These are phyloP conservation scores for Arabidopsis arenosa DNA, from an alignment of 345 rosid genomes.

Conservation along the genomic window DNA sequence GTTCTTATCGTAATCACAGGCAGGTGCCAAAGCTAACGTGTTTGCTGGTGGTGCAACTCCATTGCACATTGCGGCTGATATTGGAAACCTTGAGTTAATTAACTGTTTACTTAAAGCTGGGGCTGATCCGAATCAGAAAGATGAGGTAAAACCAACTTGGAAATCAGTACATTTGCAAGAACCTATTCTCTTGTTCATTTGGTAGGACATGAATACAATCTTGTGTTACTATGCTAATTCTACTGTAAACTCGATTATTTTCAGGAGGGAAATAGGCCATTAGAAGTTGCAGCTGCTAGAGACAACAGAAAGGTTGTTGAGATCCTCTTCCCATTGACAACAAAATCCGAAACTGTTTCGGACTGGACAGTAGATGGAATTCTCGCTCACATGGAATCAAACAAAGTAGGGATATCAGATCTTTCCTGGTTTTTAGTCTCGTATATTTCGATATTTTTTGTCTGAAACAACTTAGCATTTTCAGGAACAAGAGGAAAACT, in stretches of 20 bases:
- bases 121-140: conserved; percentile 75
- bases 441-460: not conserved
- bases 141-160: conserved; percentile 58
- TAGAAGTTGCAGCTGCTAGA: conserved; percentile 85
- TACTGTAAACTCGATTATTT: conserved; percentile 4
- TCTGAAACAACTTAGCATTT: conserved; percentile 24
- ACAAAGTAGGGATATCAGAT: conserved; percentile 53
- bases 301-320: conserved; percentile 70
- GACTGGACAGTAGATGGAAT: conserved; percentile 87
- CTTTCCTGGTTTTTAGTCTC: conserved; percentile 3
- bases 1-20: conserved; percentile 54
- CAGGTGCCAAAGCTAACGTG: conserved; percentile 78
- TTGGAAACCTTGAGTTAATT: conserved; percentile 67
- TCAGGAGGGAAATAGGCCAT: conserved; percentile 85
- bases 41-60: conserved; percentile 92
- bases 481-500: conserved; percentile 58
- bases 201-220: not conserved
- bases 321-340: conserved; percentile 71
- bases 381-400: conserved; percentile 60
- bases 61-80: conserved; percentile 89
- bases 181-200: not conserved
- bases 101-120: conserved; percentile 79
- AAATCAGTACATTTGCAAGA: conserved; percentile 1
- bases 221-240: not conserved
- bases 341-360: conserved; percentile 55